Evolutionary conservation across 1,284 basidiomycete genomes (phyloP).

Genomic region (Apiotrichum montevideense): DNA sequence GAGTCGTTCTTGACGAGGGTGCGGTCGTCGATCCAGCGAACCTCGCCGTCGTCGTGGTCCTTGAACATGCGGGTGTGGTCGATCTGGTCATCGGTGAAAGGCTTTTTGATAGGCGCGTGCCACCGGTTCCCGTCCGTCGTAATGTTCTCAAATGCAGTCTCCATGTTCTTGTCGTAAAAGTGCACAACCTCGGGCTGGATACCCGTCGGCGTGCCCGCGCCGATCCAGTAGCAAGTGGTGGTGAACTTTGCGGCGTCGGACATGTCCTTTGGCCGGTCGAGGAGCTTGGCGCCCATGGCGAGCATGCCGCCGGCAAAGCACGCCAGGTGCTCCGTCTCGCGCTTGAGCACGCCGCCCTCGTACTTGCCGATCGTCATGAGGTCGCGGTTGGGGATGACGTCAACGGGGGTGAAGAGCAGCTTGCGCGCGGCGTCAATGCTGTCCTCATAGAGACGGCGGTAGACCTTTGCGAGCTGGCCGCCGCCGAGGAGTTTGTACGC

Average conservation of each 20-base stretch:
- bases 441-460: slow-evolving; percentile 49
- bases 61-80: slow-evolving; percentile 23
- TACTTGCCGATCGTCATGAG: slow-evolving; percentile 45
- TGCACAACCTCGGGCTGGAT: slow-evolving; percentile 46
- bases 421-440: slow-evolving; percentile 49
- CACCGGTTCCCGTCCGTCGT: slow-evolving; percentile 13
- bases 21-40: slow-evolving; percentile 29
- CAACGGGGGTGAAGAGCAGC: slow-evolving; percentile 46
- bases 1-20: slow-evolving; percentile 14
- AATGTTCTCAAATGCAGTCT: slow-evolving; percentile 29
- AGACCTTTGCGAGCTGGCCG: slow-evolving; percentile 39
- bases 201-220: slow-evolving; percentile 45
- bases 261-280: slow-evolving; percentile 49
- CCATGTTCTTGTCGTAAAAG: slow-evolving; percentile 36
- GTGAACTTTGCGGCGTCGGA: slow-evolving; percentile 47
- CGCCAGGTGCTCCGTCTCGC: slow-evolving; percentile 41
- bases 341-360: slow-evolving; percentile 24
- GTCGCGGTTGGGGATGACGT: slow-evolving; percentile 44
- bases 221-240: slow-evolving; percentile 52
- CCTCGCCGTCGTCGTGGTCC: slow-evolving; percentile 17
- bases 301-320: slow-evolving; percentile 56
- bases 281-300: slow-evolving; percentile 50
- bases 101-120: slow-evolving; percentile 17
- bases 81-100: slow-evolving; percentile 5
- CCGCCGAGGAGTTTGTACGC: slow-evolving; percentile 50